Evolutionary conservation across 148 eudicot species (phyloP).

Genomic region (Agrostemma githago): DNA sequence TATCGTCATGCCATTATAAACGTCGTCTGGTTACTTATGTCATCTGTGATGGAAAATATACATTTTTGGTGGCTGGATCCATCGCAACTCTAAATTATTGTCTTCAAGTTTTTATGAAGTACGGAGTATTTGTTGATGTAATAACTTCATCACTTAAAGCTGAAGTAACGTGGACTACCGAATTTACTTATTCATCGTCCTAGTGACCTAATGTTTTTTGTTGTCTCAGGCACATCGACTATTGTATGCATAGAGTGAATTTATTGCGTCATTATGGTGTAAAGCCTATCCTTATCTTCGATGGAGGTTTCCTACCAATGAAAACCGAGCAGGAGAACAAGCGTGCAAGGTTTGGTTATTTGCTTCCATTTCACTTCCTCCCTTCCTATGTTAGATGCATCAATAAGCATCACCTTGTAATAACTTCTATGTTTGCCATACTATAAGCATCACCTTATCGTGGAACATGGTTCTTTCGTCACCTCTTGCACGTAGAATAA

Average conservation of each 20-base stretch:
- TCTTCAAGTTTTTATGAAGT: neutral
- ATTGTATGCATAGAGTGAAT: conserved; percentile 97
- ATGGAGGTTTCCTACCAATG: conserved; percentile 94
- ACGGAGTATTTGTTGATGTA: neutral
- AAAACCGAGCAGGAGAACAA: conserved; percentile 89
- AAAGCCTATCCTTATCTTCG: conserved; percentile 85
- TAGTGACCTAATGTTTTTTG: conserved; percentile 14
- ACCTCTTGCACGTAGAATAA: neutral
- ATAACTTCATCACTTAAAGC: neutral
- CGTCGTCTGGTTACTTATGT: neutral
- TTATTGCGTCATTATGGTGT: conserved; percentile 88
- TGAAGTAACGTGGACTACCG: neutral
- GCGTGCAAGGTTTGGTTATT: conserved; percentile 62
- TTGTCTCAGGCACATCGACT: conserved; percentile 70
- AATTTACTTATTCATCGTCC: neutral
- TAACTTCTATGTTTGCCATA: neutral
- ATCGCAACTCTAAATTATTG: neutral
- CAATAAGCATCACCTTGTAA: neutral
- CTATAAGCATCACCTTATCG: neutral
- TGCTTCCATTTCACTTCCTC: conserved; percentile 2
- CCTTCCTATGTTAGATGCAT: neutral
- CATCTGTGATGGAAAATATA: neutral
- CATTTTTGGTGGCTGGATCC: neutral
- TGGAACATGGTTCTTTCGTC: neutral
- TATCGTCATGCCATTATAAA: neutral